Percentiles rank a stretch among this genome's conserved stretches.
Conservation (phyloP, 371 early-diverging fungal species). For the Thermomucor indicae-seudaticae region DNA sequence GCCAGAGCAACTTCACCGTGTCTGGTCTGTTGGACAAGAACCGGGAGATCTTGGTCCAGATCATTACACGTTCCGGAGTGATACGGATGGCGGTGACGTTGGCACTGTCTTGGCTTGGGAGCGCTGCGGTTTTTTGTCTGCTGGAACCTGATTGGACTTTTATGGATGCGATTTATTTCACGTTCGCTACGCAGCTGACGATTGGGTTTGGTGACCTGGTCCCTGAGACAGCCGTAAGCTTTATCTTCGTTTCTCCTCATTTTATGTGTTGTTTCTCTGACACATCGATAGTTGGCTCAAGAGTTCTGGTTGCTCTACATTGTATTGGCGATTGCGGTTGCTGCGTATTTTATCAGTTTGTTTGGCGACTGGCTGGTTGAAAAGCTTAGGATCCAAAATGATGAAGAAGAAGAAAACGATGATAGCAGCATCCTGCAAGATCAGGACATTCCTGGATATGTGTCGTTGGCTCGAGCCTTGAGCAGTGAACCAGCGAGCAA, state of each 20-base stretch:
- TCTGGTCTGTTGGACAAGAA: conserved; percentile 10
- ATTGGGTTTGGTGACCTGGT: conserved; percentile 24
- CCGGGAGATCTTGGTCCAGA: conserved; percentile 15
- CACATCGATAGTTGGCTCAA: conserved; percentile 12
- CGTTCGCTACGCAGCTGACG: conserved; percentile 17
- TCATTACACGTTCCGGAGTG: conserved; percentile 14
- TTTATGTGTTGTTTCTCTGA: neutral
- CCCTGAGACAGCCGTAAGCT: conserved; percentile 17
- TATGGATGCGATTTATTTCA: conserved; percentile 16
- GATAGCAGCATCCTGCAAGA: neutral
- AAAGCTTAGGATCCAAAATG: conserved; percentile 12
- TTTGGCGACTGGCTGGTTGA: conserved; percentile 15
- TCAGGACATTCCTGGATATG: neutral
- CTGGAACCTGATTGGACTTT: conserved; percentile 16
- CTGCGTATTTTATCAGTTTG: conserved; percentile 19
- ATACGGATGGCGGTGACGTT: conserved; percentile 11
- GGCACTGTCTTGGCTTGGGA: conserved; percentile 15
- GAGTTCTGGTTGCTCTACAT: conserved; percentile 23
- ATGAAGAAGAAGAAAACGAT: conserved; percentile 1
- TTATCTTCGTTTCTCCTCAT: neutral
- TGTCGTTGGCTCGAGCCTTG: neutral
- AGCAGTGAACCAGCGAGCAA: neutral
- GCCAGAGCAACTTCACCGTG: conserved; percentile 11
- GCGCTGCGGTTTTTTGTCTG: conserved; percentile 15
- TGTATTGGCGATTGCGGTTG: conserved; percentile 16